Conservation (phyloP, 768 basidiomycete genomes). For the Kwoniella dejecticola region DNA sequence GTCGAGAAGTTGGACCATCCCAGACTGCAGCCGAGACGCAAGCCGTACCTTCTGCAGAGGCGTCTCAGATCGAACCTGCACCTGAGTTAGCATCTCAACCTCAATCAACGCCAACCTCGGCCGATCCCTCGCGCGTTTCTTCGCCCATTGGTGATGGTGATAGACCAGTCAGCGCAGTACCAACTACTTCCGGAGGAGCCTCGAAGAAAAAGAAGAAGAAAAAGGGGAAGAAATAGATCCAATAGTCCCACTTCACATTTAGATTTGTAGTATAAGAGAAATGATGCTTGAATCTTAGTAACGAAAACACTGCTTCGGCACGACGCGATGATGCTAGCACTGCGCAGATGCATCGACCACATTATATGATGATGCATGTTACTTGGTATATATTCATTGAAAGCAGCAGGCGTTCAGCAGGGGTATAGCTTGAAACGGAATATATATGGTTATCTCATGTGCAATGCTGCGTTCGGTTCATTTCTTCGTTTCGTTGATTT, state of each 20-base stretch:
- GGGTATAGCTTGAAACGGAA: too few relatives aligned
- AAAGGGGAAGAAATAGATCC: conserved; percentile 17
- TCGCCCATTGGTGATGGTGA: conserved; percentile 6
- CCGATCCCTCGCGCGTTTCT: conserved; percentile 12
- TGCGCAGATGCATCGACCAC: too few relatives aligned
- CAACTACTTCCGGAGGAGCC: neutral
- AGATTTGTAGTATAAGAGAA: too few relatives aligned
- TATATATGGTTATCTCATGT: neutral
- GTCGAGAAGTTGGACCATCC: too few relatives aligned
- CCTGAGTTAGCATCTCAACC: neutral
- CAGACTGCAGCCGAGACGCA: too few relatives aligned
- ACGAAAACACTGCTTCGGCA: neutral
- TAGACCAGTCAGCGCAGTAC: neutral
- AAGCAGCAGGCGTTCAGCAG: too few relatives aligned
- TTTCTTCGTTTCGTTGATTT: conserved; percentile 2
- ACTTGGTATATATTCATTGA: too few relatives aligned
- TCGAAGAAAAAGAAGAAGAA: conserved; percentile 43
- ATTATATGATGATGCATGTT: too few relatives aligned
- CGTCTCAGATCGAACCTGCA: neutral
- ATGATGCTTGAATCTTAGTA: too few relatives aligned
- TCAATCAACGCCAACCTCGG: conserved; percentile 3
- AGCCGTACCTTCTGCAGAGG: too few relatives aligned
- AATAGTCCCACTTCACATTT: too few relatives aligned
- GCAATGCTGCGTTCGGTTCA: conserved; percentile 7
- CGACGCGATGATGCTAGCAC: too few relatives aligned